Percentiles rank a stretch among this genome's conserved stretches.
phyloP scores from a whole-genome alignment of 169 alveolate species.

The Plasmodium coatneyi region DNA sequence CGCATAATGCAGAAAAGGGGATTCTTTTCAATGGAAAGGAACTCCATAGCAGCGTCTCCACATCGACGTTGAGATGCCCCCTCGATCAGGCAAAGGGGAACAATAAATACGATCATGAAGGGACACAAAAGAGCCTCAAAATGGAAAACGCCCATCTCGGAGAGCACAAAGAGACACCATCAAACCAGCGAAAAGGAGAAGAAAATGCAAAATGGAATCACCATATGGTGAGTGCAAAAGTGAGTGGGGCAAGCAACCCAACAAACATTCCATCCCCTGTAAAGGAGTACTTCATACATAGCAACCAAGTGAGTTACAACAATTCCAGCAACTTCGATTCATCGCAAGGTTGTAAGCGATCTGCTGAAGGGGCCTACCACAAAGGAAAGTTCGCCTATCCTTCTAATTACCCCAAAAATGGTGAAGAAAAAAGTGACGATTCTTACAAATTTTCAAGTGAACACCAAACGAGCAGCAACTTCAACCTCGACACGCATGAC shows the following conservation, averaged over 20 bases:
- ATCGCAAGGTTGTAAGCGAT: not conserved
- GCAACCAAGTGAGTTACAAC: slow-evolving; percentile 9
- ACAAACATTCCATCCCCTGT: not conserved
- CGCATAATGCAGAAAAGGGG: not conserved
- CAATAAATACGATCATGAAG: not conserved
- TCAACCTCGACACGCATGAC: slow-evolving; percentile 14
- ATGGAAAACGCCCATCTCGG: not conserved
- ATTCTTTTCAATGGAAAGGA: not conserved
- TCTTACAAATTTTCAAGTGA: slow-evolving; percentile 17
- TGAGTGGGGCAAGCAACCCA: not conserved
- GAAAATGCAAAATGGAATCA: not conserved
- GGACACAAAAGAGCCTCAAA: not conserved
- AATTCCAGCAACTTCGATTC: not conserved
- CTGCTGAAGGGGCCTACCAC: slow-evolving; percentile 3
- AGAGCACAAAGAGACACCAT: not conserved
- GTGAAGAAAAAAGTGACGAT: slow-evolving; percentile 47
- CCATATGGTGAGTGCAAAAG: not conserved
- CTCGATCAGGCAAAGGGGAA: not conserved
- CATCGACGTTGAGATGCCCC: not conserved
- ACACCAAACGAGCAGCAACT: slow-evolving; percentile 1
- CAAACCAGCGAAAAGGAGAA: not conserved
- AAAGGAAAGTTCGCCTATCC: slow-evolving; percentile 19
- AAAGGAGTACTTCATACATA: slow-evolving; percentile 26
- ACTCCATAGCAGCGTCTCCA: not conserved
- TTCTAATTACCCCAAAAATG: slow-evolving; percentile 21